Conservation (phyloP, 805 yeast species). For the Debaryomyces prosopidis region DNA sequence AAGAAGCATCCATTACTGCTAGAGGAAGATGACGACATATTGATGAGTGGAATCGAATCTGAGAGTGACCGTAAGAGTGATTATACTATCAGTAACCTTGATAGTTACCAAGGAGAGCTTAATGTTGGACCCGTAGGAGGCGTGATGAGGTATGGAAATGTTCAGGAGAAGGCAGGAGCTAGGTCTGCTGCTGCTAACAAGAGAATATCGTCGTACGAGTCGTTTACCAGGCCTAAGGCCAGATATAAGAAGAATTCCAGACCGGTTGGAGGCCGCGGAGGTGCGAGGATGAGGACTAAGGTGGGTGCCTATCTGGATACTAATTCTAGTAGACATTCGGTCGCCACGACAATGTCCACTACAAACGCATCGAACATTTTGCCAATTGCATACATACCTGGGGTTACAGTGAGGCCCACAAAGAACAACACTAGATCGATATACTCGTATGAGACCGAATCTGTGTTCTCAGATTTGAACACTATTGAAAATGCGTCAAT, state of each 20-base stretch:
- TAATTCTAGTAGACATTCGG: conserved; percentile 29
- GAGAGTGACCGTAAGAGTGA: conserved; percentile 9
- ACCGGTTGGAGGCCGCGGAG: conserved; percentile 3
- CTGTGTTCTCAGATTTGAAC: conserved; percentile 43
- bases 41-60: conserved; percentile 17
- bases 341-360: conserved; percentile 62
- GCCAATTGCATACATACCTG: conserved; percentile 93
- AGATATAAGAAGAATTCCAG: conserved; percentile 9
- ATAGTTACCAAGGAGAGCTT: conserved; percentile 13
- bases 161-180: conserved; percentile 2
- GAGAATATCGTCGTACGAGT: conserved; percentile 42
- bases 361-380: conserved; percentile 85
- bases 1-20: conserved; percentile 29
- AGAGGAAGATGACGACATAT: conserved; percentile 22
- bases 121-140: conserved; percentile 4
- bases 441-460: conserved; percentile 43
- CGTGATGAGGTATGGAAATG: background rate
- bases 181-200: conserved; percentile 11
- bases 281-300: conserved; percentile 10
- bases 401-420: conserved; percentile 69
- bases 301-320: conserved; percentile 19
- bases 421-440: conserved; percentile 45
- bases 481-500: conserved; percentile 50
- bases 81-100: conserved; percentile 16
- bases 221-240: conserved; percentile 42